Percentiles rank a stretch among this genome's conserved stretches.
These are phyloP conservation scores for Geum urbanum DNA, from an alignment of 306 rosid species.

Conservation along the genomic window DNA sequence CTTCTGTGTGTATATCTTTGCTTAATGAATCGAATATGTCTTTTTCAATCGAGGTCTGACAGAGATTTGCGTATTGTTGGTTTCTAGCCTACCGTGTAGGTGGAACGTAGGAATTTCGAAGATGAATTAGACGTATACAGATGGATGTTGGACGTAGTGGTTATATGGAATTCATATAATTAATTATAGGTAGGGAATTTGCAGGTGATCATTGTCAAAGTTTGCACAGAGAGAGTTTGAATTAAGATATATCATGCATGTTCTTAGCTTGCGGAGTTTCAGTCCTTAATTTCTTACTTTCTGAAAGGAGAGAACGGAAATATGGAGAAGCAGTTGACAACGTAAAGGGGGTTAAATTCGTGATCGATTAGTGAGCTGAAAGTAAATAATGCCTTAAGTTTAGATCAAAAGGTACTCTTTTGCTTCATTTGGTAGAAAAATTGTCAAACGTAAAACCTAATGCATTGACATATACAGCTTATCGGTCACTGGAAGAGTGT, in stretches of 20 bases:
- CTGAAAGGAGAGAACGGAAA: background rate
- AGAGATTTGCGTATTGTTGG: background rate
- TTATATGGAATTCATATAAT: background rate
- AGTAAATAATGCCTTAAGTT: conserved; percentile 4
- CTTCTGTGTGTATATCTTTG: background rate
- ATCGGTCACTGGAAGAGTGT: too few relatives aligned
- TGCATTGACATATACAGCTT: too few relatives aligned
- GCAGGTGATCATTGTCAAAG: background rate
- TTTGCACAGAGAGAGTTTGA: background rate
- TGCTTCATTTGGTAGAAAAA: background rate
- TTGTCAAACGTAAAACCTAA: background rate
- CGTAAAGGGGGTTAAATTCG: too few relatives aligned
- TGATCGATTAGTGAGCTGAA: background rate
- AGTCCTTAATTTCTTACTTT: background rate
- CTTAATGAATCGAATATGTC: background rate
- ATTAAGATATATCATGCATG: background rate
- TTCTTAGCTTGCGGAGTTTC: background rate
- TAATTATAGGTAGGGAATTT: background rate
- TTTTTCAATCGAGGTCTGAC: background rate
- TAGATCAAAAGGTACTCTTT: background rate
- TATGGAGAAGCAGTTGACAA: background rate
- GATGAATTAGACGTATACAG: background rate
- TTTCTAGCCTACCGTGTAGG: background rate
- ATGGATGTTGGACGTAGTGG: background rate
- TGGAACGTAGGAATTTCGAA: background rate